These are phyloP conservation scores for Trichophyton mentagrophytes DNA, from an alignment of 2,329 filamentous ascomycete species.

Conservation along the genomic window DNA sequence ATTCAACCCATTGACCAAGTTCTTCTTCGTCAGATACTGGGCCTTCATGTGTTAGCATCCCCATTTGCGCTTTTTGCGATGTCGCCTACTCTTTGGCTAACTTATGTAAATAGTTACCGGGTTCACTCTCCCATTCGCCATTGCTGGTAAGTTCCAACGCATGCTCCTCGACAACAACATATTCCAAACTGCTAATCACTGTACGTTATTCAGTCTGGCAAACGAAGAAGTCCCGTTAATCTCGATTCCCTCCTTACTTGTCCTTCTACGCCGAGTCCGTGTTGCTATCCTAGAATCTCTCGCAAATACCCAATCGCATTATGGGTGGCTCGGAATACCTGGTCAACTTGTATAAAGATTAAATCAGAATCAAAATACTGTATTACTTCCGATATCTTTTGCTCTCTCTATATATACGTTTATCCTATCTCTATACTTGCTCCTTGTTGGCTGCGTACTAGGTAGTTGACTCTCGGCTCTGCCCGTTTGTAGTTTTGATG, in stretches of 20 bases:
- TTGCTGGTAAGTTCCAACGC: constrained; percentile 44
- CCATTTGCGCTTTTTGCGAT: neutral
- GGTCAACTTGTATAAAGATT: constrained; percentile 11
- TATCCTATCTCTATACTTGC: neutral
- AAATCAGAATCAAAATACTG: constrained; percentile 2
- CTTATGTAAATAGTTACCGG: constrained; percentile 37
- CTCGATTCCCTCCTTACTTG: constrained; percentile 5
- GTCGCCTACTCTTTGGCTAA: neutral
- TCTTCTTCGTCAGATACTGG: constrained; percentile 77
- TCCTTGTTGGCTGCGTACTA: neutral
- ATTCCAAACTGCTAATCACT: neutral
- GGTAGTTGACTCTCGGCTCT: neutral
- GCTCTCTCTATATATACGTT: neutral
- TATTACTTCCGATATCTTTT: neutral
- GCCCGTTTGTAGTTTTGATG: neutral
- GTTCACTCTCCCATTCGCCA: constrained; percentile 48
- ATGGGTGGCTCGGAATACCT: constrained; percentile 3
- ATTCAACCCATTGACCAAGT: constrained; percentile 87
- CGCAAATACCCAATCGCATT: neutral
- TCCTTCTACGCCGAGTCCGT: neutral
- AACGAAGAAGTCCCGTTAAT: constrained; percentile 48
- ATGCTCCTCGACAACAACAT: neutral
- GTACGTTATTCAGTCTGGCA: constrained; percentile 45
- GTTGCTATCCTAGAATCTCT: neutral
- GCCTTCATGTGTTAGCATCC: constrained; percentile 52